Conservation (phyloP, 179 eudicot genomes). For the Silene vulgaris region DNA sequence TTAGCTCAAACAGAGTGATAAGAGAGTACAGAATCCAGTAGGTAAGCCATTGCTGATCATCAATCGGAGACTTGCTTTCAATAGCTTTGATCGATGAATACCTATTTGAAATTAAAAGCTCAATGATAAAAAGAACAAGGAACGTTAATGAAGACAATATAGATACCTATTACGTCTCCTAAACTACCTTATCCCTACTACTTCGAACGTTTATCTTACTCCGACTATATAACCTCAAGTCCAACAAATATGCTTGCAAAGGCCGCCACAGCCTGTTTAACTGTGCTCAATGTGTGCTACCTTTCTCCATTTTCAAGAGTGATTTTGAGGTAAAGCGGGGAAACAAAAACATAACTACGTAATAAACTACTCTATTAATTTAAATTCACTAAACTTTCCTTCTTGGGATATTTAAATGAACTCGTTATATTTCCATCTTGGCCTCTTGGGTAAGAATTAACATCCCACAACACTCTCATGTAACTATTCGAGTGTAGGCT, state of each 20-base stretch:
- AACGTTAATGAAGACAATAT: constrained; percentile 2
- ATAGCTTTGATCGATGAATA: constrained; percentile 92
- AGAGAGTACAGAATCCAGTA: constrained; percentile 88
- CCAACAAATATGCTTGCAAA: background rate
- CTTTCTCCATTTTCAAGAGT: background rate
- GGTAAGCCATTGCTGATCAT: constrained; percentile 95
- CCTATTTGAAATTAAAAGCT: constrained; percentile 29
- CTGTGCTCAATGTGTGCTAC: too few relatives aligned
- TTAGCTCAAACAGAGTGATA: constrained; percentile 90
- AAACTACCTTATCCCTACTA: too few relatives aligned
- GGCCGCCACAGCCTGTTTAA: background rate
- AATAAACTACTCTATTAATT: too few relatives aligned
- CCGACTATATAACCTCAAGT: background rate
- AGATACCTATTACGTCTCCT: background rate
- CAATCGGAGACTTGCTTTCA: constrained; percentile 72
- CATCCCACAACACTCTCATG: too few relatives aligned
- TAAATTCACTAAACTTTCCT: too few relatives aligned
- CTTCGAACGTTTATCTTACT: too few relatives aligned
- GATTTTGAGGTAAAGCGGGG: background rate
- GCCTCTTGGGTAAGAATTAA: too few relatives aligned
- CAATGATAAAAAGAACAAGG: background rate
- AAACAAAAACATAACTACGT: background rate
- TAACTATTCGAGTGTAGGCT: too few relatives aligned
- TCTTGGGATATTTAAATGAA: too few relatives aligned
- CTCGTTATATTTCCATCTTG: too few relatives aligned